Conservation (phyloP, 306 rosid genomes). For the Trifolium pratense region DNA sequence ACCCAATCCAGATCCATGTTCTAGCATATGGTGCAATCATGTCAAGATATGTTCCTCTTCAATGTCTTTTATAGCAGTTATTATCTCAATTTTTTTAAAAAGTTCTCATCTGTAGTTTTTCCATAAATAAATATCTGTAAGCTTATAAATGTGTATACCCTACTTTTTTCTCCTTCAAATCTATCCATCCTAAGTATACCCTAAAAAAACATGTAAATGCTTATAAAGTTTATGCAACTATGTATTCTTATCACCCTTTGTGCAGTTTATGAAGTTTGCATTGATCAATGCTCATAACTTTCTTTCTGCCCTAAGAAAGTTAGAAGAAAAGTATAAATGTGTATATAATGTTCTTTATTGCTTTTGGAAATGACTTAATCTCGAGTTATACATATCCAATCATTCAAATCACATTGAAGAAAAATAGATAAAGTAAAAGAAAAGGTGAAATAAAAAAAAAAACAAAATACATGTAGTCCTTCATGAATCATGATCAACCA, state of each 20-base stretch:
- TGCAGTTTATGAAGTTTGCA: neutral
- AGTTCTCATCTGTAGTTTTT: no score
- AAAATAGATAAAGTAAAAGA: neutral
- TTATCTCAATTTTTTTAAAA: no score
- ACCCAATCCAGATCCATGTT: no score
- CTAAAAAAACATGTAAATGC: neutral
- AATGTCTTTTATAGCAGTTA: no score
- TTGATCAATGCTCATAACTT: neutral
- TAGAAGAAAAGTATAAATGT: no score
- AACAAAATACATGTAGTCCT: neutral
- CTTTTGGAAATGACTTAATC: neutral
- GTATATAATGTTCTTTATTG: neutral
- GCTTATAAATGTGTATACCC: neutral
- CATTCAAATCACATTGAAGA: conserved; percentile 42
- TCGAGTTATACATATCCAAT: conserved; percentile 42
- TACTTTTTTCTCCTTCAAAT: neutral
- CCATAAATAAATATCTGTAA: no score
- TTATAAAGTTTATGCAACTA: no score
- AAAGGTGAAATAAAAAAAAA: neutral
- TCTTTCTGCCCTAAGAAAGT: neutral
- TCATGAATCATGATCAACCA: conserved; percentile 19
- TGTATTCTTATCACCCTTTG: neutral
- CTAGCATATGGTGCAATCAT: no score
- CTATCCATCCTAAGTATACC: neutral
- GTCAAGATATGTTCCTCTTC: no score